Base-by-base conservation (phyloP, 2,329 filamentous ascomycete species). In the Scedosporium aurantiacum region DNA sequence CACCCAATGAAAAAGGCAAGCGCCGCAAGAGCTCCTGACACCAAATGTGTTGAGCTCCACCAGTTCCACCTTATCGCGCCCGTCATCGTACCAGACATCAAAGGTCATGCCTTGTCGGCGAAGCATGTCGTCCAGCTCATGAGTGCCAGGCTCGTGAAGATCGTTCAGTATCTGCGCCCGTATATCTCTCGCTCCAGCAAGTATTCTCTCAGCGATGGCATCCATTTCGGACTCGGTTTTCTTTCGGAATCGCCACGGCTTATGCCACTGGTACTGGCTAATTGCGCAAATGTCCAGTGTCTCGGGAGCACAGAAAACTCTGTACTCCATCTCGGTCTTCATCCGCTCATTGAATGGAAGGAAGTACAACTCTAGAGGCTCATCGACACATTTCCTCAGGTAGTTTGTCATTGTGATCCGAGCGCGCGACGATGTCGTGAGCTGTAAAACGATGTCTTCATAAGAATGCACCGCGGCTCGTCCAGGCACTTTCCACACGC, bases 1-100 rank as follows among this genome's bases (percentile, higher is more conserved):
- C 0, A 76, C 65, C 76, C 76, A 79, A 14, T 79, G 72, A 63
- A 78, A 80, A 27, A 79, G 65, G 64, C 75, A 79, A 27, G 73
- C 74, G 6, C 78, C 76, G 67, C 76, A 78, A 3, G 71, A 72
- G 23, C 74, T 76, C 63, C 73, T 69, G 1, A 70, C 72, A 0
- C 77, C 77, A 65, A 79, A 79, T 1, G 70, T 71, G 61, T 79
- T 79, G 41, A 79, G 66, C 65, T 80, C 75, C 14, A 79, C 70
- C n/a, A 79, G 65, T 66, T 71, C 64, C 43, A 65, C 60, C 0
- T 64, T 63, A 1, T 64, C 61, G 0, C 59, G 60, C 2, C 66
- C 64, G 43, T 74, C 68, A 27, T 75, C 68, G 56, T 72, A 74
- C 16, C 72, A 68, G 16, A 78, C 66, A 63, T 80, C 76, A 63